Conservation (phyloP, 768 basidiomycete species). For the Naganishia vaughanmartiniae region DNA sequence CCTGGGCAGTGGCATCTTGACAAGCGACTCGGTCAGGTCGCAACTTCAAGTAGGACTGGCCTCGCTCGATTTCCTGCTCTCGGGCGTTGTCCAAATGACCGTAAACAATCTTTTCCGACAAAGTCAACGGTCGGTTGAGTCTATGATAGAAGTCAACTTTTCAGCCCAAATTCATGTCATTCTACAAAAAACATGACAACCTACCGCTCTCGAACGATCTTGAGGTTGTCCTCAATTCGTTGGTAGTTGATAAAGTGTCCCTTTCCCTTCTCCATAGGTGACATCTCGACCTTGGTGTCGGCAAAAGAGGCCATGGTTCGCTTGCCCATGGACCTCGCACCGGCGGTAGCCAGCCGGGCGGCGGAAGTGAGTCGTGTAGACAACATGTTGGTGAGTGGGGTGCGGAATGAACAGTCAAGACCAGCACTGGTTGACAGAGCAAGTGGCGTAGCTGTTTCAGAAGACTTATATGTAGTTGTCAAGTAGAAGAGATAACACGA, state of each 20-base stretch:
- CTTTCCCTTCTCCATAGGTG: slow-evolving; percentile 50
- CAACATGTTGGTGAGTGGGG: slow-evolving; percentile 28
- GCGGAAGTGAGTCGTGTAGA: slow-evolving; percentile 29
- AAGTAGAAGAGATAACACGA: slow-evolving; percentile 2
- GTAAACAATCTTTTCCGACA: slow-evolving; percentile 96
- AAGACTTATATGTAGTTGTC: not conserved
- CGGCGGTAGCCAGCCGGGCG: slow-evolving; percentile 25
- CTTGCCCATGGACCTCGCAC: slow-evolving; percentile 19
- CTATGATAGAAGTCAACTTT: slow-evolving; percentile 53
- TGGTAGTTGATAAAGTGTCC: slow-evolving; percentile 56
- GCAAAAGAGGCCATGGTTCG: slow-evolving; percentile 32
- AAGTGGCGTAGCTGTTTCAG: not conserved
- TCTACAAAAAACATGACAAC: slow-evolving; percentile 23
- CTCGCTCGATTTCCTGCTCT: slow-evolving; percentile 64
- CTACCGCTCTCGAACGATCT: slow-evolving; percentile 77
- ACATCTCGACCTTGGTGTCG: slow-evolving; percentile 54
- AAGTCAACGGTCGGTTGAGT: slow-evolving; percentile 80
- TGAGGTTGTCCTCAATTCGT: slow-evolving; percentile 95
- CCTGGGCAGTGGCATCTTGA: slow-evolving; percentile 57
- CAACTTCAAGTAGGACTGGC: slow-evolving; percentile 92
- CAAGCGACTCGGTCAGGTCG: slow-evolving; percentile 73
- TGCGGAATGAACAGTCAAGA: slow-evolving; percentile 12
- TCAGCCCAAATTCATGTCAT: not conserved
- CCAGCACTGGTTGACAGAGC: slow-evolving; percentile 5
- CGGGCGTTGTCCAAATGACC: slow-evolving; percentile 61